These are phyloP conservation scores for Schizochytrium sp. DNA, from an alignment of 108 stramenopile species.

Conservation along the genomic window DNA sequence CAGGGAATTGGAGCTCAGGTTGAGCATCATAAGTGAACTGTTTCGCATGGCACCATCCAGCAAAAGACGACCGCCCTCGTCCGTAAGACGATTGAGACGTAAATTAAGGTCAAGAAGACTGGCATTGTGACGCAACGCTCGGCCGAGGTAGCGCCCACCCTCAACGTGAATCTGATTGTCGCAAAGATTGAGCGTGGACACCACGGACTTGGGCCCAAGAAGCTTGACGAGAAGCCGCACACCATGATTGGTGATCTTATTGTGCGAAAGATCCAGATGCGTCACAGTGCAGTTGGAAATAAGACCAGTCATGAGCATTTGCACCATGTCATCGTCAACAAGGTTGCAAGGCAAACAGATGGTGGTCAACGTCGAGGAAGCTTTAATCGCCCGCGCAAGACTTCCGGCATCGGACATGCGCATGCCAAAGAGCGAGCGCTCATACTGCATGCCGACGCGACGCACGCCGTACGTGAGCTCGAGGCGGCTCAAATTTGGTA, in stretches of 20 bases:
- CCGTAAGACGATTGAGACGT: conserved; percentile 51
- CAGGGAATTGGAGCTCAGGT: conserved; percentile 39
- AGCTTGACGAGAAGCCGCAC: conserved; percentile 43
- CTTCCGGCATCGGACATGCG: conserved; percentile 50
- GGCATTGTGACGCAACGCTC: conserved; percentile 43
- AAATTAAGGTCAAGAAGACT: conserved; percentile 45
- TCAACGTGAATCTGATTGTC: conserved; percentile 57
- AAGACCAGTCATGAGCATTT: conserved; percentile 59
- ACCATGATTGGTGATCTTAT: conserved; percentile 59
- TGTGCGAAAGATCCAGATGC: conserved; percentile 57
- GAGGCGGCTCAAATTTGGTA: conserved; percentile 49
- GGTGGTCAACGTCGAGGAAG: conserved; percentile 33
- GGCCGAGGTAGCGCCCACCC: conserved; percentile 45
- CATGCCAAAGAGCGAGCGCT: conserved; percentile 60
- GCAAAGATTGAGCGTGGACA: conserved; percentile 46
- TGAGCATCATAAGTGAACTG: conserved; percentile 32
- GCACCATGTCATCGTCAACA: conserved; percentile 56
- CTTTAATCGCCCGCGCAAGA: conserved; percentile 42
- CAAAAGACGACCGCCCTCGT: conserved; percentile 52
- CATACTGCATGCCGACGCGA: conserved; percentile 53
- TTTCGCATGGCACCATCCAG: conserved; percentile 44
- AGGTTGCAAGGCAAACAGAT: conserved; percentile 41
- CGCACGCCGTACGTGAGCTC: conserved; percentile 39
- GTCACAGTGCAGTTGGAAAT: conserved; percentile 51
- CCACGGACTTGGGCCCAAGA: conserved; percentile 39